Percentiles rank a stretch among this genome's conserved stretches.
These are phyloP conservation scores for Mucuna pruriens DNA, from an alignment of 306 rosid genomes.

Conservation along the genomic window DNA sequence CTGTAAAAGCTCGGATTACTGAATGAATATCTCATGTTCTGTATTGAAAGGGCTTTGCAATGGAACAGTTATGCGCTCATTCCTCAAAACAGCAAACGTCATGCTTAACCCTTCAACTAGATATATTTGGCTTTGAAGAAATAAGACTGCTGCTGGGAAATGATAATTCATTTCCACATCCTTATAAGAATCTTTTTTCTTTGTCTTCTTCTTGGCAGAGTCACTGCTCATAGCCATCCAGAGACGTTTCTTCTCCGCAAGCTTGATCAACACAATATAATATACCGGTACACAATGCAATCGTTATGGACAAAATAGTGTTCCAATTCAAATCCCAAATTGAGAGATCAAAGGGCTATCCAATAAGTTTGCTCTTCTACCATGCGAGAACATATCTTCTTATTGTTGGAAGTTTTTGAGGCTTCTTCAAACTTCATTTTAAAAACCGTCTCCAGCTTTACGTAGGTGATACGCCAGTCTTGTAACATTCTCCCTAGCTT, in stretches of 20 bases:
- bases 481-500: constrained; percentile 96
- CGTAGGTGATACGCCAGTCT: constrained; percentile 86
- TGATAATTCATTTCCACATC: constrained; percentile 66
- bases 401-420: constrained; percentile 51
- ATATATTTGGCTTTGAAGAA: constrained; percentile 90
- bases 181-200: constrained; percentile 78
- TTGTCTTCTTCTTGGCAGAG: constrained; percentile 72
- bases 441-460: constrained; percentile 89
- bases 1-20: constrained; percentile 92
- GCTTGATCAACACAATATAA: constrained; percentile 79
- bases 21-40: constrained; percentile 90
- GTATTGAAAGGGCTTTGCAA: constrained; percentile 77
- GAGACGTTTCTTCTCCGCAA: constrained; percentile 77
- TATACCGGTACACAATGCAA: constrained; percentile 98
- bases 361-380: constrained; percentile 97
- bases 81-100: constrained; percentile 91
- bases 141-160: constrained; percentile 76
- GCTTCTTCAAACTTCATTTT: constrained; percentile 72
- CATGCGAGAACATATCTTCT: constrained; percentile 70
- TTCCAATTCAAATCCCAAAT: constrained; percentile 91
- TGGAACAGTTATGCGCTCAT: constrained; percentile 59
- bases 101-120: constrained; percentile 87
- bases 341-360: constrained; percentile 91
- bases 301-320: constrained; percentile 86
- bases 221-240: constrained; percentile 56